Conservation (phyloP, 352 stramenopile genomes). For the Achlya hypogyna region DNA sequence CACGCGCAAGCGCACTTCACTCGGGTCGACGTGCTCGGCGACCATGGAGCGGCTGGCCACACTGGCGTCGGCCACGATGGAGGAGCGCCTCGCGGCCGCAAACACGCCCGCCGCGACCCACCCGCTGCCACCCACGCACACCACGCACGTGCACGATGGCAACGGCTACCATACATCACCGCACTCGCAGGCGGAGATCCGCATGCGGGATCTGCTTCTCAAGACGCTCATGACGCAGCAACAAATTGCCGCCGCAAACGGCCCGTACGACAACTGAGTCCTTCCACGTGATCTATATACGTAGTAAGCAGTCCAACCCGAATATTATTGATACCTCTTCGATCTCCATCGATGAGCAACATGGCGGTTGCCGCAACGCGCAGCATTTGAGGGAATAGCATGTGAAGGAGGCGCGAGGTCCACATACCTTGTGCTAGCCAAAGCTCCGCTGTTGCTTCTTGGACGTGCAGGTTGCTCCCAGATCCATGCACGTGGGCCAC, state of each 20-base stretch:
- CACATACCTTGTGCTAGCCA: too few relatives aligned
- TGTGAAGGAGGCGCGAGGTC: too few relatives aligned
- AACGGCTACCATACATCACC: conserved; percentile 8
- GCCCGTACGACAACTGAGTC: background rate
- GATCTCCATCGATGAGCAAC: background rate
- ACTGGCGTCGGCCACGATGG: conserved; percentile 69
- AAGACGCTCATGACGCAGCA: conserved; percentile 77
- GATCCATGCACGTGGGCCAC: too few relatives aligned
- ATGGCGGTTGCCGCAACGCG: too few relatives aligned
- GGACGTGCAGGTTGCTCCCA: too few relatives aligned
- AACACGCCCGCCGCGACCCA: conserved; percentile 19
- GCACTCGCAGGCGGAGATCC: conserved; percentile 48
- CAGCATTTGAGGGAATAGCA: too few relatives aligned
- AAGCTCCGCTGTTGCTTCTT: too few relatives aligned
- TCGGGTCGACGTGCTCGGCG: conserved; percentile 60
- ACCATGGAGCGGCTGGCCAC: conserved; percentile 73
- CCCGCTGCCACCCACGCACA: conserved; percentile 6
- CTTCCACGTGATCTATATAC: background rate
- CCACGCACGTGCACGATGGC: background rate
- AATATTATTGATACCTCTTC: background rate
- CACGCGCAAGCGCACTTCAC: conserved; percentile 59
- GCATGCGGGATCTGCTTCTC: conserved; percentile 64
- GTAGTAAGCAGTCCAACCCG: background rate
- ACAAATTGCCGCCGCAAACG: conserved; percentile 38
- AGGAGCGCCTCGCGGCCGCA: conserved; percentile 34